Evolutionary conservation across 2,329 filamentous ascomycete species (phyloP).

Genomic region (Fusarium poae): DNA sequence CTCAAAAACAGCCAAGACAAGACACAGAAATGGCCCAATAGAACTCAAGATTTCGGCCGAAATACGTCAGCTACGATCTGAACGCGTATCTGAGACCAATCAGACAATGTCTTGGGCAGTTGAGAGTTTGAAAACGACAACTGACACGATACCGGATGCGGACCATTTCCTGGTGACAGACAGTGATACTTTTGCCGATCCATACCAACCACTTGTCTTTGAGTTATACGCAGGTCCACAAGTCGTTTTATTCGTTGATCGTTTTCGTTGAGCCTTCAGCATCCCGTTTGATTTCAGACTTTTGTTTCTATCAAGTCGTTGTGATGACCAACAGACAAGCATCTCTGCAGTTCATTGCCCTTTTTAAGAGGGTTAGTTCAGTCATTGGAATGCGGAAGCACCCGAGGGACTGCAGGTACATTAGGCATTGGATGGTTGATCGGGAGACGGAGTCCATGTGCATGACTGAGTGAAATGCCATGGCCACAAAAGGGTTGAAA

Average conservation of each 20-base stretch:
- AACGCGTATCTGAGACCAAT: conserved; percentile 23
- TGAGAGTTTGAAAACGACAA: conserved; percentile 7
- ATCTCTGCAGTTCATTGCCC: background rate
- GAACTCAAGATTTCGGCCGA: background rate
- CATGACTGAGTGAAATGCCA: background rate
- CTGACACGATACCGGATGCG: conserved; percentile 26
- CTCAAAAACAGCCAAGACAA: background rate
- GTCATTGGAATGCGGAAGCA: conserved; percentile 12
- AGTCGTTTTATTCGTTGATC: conserved; percentile 15
- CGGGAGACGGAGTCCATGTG: conserved; percentile 1
- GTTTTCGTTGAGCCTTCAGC: background rate
- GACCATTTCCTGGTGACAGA: background rate
- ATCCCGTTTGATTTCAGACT: conserved; percentile 8
- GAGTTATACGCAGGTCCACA: conserved; percentile 8
- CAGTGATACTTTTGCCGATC: conserved; percentile 12
- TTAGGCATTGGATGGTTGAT: conserved; percentile 8
- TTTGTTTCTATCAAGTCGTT: conserved; percentile 2
- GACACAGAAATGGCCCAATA: background rate
- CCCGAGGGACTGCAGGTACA: conserved; percentile 11
- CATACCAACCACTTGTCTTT: conserved; percentile 15
- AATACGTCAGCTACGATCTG: conserved; percentile 17
- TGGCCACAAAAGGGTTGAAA: background rate
- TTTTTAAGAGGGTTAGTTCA: background rate
- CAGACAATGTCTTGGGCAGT: background rate
- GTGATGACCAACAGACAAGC: background rate